Evolutionary conservation across 2,329 filamentous ascomycete species (phyloP).

Genomic region (Paraphaeosphaeria minitans): DNA sequence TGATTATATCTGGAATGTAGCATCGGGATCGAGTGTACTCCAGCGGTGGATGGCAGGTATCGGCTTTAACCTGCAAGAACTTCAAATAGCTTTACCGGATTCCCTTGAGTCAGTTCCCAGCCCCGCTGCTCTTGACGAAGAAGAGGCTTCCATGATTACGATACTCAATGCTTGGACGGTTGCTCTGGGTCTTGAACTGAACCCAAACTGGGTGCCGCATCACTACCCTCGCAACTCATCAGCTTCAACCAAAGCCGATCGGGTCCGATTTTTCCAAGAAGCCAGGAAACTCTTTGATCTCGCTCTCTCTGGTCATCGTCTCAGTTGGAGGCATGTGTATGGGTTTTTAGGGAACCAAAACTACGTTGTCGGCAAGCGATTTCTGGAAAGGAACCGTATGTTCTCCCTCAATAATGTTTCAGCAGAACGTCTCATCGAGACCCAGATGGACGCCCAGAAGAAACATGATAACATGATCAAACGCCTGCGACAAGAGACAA

Average conservation of each 20-base stretch:
- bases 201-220: conserved; percentile 12
- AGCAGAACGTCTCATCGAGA: not conserved
- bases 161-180: conserved; percentile 28
- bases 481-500: too few species aligned
- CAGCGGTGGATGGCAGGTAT: not conserved
- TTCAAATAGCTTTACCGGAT: not conserved
- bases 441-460: conserved; percentile 1
- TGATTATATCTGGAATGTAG: not conserved
- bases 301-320: not conserved
- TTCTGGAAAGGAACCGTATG: conserved; percentile 2
- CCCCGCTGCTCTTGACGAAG: conserved; percentile 3
- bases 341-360: conserved; percentile 15
- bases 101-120: conserved; percentile 11
- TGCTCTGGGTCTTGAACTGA: conserved; percentile 21
- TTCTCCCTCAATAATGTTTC: conserved; percentile 13
- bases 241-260: too few species aligned
- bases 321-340: conserved; percentile 21
- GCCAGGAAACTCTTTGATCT: conserved; percentile 13
- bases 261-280: not conserved
- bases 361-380: conserved; percentile 10
- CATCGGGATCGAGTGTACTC: conserved; percentile 9
- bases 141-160: conserved; percentile 7
- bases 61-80: not conserved
- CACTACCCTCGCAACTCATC: not conserved
- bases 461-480: not conserved